Percentiles rank a stretch among this genome's conserved stretches.
Evolutionary conservation across 768 basidiomycete species (phyloP).

Genomic region (Suillus brevipes): DNA sequence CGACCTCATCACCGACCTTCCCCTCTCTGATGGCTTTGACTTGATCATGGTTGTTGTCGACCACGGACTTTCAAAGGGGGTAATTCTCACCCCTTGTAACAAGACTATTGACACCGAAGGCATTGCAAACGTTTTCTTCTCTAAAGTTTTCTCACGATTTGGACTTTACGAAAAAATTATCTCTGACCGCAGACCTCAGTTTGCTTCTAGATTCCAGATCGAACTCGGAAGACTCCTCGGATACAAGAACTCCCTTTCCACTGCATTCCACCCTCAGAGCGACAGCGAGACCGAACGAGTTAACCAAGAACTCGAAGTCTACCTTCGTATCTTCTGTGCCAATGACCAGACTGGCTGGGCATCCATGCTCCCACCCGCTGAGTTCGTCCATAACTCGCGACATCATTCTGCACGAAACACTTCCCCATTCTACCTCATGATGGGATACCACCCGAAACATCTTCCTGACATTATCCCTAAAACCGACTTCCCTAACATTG

Average conservation of each 20-base stretch:
- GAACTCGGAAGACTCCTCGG: neutral
- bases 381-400: neutral
- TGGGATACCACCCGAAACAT: neutral
- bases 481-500: too few species aligned
- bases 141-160: neutral
- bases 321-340: neutral
- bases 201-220: neutral
- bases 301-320: neutral
- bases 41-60: neutral
- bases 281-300: neutral
- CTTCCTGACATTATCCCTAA: neutral
- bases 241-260: neutral
- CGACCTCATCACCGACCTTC: neutral
- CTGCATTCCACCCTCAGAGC: neutral
- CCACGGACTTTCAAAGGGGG: neutral
- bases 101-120: neutral
- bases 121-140: neutral
- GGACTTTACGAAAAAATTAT: neutral
- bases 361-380: accelerated
- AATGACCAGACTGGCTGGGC: neutral
- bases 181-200: neutral
- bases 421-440: neutral
- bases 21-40: neutral
- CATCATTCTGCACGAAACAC: neutral
- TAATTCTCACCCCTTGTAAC: neutral